phyloP scores from a whole-genome alignment of 305 asterid genomes.

The Fraxinus sp. region DNA sequence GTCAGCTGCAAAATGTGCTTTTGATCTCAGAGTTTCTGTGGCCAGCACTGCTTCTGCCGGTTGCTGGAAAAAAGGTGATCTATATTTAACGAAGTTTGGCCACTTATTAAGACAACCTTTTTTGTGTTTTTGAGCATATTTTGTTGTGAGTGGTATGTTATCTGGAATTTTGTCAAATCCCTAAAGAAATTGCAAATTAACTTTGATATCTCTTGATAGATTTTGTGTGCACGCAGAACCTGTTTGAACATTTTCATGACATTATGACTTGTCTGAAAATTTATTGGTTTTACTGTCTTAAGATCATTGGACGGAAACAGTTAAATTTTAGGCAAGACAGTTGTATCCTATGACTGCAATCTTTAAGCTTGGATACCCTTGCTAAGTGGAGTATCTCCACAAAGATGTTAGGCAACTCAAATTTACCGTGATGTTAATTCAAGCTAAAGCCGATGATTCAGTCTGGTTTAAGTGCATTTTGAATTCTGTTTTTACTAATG shows the following conservation, averaged over 20 bases:
- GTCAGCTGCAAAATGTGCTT: constrained; percentile 76
- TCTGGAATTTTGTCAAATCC: neutral
- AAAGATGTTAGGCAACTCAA: neutral
- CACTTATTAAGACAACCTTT: neutral
- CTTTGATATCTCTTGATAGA: neutral
- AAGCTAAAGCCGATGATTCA: neutral
- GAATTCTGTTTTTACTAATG: neutral
- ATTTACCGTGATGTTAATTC: neutral
- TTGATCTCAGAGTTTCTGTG: constrained; percentile 85
- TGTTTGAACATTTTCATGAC: neutral
- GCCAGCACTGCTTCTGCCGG: constrained; percentile 92
- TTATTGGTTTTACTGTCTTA: neutral
- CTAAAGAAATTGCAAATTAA: constrained; percentile 5
- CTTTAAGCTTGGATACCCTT: neutral
- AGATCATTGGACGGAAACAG: neutral
- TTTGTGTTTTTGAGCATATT: neutral
- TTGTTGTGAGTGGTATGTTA: neutral
- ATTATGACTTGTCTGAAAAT: neutral
- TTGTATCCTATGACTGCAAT: neutral
- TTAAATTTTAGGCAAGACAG: neutral
- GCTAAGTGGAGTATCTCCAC: neutral
- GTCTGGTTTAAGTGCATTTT: constrained; percentile 6
- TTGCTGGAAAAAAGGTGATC: constrained; percentile 88
- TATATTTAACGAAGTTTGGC: neutral
- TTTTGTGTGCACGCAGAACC: neutral